Conservation (phyloP, 768 basidiomycete species). For the Lactarius hatsudake region DNA sequence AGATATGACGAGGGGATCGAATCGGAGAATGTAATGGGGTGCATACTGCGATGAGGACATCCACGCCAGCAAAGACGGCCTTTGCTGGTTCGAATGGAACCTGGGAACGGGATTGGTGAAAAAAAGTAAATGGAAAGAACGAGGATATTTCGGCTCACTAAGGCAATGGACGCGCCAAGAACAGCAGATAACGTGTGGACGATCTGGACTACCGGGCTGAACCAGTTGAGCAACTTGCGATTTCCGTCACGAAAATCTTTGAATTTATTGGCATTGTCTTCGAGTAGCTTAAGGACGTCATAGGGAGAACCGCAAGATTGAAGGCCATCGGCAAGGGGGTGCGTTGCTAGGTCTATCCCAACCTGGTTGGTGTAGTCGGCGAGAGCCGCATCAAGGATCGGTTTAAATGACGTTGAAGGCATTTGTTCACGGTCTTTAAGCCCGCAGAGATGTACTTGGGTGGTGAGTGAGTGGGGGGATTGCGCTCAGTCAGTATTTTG, state of each 20-base stretch:
- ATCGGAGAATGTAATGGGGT: background rate
- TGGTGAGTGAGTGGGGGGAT: no score
- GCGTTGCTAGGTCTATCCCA: no score
- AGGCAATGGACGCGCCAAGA: background rate
- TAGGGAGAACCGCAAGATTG: background rate
- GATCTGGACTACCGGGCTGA: background rate
- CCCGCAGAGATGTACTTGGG: no score
- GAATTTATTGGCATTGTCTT: background rate
- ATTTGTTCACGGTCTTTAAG: no score
- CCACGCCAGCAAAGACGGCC: constrained; percentile 2
- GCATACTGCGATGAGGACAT: constrained; percentile 1
- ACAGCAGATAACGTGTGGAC: no score
- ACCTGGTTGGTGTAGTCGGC: no score
- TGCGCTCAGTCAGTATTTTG: no score
- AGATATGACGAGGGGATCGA: no score
- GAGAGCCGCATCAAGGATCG: background rate
- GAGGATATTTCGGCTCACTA: background rate
- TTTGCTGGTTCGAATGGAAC: constrained; percentile 1
- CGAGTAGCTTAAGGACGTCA: background rate
- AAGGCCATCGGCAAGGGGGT: no score
- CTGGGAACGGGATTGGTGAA: no score
- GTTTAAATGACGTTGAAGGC: background rate
- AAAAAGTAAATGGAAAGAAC: no score
- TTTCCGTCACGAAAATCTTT: background rate
- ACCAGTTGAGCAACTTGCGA: background rate